phyloP scores from a whole-genome alignment of 805 yeast species.

The Yueomyces sinensis region DNA sequence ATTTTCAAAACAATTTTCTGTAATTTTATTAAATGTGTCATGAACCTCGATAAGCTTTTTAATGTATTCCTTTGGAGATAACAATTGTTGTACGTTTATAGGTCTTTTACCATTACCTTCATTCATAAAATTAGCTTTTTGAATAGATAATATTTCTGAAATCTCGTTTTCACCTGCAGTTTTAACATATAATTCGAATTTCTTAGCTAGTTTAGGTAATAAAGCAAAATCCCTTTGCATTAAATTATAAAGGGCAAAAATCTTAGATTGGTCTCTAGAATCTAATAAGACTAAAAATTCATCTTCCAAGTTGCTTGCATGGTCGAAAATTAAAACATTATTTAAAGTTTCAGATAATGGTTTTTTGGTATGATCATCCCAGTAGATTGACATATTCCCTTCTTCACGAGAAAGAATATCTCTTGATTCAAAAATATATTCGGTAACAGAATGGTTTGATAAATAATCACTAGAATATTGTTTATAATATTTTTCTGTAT shows the following conservation, averaged over 20 bases:
- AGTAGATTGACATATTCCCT: slow-evolving; percentile 58
- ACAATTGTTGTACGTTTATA: slow-evolving; percentile 28
- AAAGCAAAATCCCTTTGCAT: slow-evolving; percentile 70
- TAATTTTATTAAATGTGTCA: slow-evolving; percentile 34
- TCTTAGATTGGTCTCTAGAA: slow-evolving; percentile 44
- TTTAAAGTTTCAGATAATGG: slow-evolving; percentile 67
- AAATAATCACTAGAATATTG: slow-evolving; percentile 58
- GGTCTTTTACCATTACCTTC: slow-evolving; percentile 22
- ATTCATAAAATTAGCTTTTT: slow-evolving; percentile 8
- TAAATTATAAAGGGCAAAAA: slow-evolving; percentile 62
- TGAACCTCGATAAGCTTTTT: slow-evolving; percentile 64
- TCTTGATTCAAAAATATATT: slow-evolving; percentile 80
- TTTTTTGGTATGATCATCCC: slow-evolving; percentile 77
- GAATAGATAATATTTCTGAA: slow-evolving; percentile 11
- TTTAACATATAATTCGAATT: slow-evolving; percentile 62
- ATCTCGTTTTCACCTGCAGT: slow-evolving; percentile 36
- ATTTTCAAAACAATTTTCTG: slow-evolving; percentile 34
- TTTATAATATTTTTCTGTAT: slow-evolving; percentile 38
- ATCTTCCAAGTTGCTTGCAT: slow-evolving; percentile 59
- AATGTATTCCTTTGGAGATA: slow-evolving; percentile 60
- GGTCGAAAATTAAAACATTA: slow-evolving; percentile 62
- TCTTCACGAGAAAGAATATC: slow-evolving; percentile 74
- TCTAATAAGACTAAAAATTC: slow-evolving; percentile 69
- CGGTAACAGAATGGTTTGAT: slow-evolving; percentile 68
- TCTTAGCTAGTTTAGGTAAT: slow-evolving; percentile 60